Base-by-base conservation (phyloP, 352 stramenopile genomes). In the Peronosclerospora sorghi region DNA sequence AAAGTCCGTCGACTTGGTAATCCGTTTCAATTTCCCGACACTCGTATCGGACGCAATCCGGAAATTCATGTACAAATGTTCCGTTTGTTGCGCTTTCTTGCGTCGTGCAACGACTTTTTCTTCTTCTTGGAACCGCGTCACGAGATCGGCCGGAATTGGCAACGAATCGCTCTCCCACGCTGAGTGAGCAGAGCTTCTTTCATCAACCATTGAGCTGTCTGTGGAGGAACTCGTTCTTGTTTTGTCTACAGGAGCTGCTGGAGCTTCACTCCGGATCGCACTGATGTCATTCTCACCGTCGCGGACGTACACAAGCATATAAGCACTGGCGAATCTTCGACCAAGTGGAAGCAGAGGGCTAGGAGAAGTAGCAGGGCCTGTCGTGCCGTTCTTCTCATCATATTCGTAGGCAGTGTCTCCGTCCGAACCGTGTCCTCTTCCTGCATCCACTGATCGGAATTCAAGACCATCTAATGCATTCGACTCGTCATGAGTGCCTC, bases 231-330 rank as follows among this genome's bases (percentile, higher is more conserved):
- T n/a, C 29, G 35, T 44, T 35, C 41, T 27, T 14, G 23, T 43
- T 10, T 20, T 6, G 28, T 39, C 32, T 50, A 18, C 28, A 17
- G 46, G 20, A 0, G n/a, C 23, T 36, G 2, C n/a, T 26, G 21
- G 21, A 18, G 28, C 20, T 8, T 56, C 35, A 5, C 66, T 54
- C 34, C 66, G 51, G 41, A 87, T 85, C 2, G 55, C 66, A 39
- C 41, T 59, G 35, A 84, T 79, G 29, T 84, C 78, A 30, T 85
- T 90, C 21, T 73, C 56, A 9, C 75, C 76, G 36, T 87, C 76
- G 2, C 79, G 79, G 10, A 92, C 66, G 42, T 92, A 92, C 21
- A 92, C 81, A 3, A 94, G 77, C 81, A 94, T 94, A 45, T 94
- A 94, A 3, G 81, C 81, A 27, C 81, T 94, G 3, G 78, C 80